Conservation (phyloP, 805 yeast species). For the Kuraishia borneana region DNA sequence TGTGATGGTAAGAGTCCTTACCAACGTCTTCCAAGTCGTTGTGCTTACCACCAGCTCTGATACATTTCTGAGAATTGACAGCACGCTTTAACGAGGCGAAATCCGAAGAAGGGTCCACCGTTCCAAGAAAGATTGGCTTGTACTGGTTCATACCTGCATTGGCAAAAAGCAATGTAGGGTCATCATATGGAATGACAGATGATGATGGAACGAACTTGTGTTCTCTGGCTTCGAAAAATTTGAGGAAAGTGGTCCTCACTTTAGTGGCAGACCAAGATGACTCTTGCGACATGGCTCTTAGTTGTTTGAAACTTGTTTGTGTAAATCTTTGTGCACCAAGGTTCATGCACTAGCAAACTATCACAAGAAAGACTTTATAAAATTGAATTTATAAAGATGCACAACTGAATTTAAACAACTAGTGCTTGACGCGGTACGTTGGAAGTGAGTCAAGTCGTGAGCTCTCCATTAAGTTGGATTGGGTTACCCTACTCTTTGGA, state of each 20-base stretch:
- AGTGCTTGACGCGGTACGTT: too few species aligned
- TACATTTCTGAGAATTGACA: conserved; percentile 93
- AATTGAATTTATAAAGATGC: too few species aligned
- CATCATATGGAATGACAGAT: conserved; percentile 95
- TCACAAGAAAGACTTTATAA: too few species aligned
- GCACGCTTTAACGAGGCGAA: conserved; percentile 81
- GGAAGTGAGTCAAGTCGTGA: too few species aligned
- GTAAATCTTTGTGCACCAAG: too few species aligned
- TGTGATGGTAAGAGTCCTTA: conserved; percentile 94
- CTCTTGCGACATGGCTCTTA: too few species aligned
- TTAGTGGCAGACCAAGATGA: conserved; percentile 37
- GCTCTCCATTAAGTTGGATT: too few species aligned
- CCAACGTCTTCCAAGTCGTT: conserved; percentile 98
- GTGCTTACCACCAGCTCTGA: conserved; percentile 99
- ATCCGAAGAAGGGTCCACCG: conserved; percentile 90
- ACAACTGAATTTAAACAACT: too few species aligned
- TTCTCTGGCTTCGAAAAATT: conserved; percentile 54
- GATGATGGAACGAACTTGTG: conserved; percentile 89
- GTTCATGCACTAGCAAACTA: too few species aligned
- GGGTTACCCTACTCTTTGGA: too few species aligned
- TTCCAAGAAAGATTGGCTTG: conserved; percentile 94
- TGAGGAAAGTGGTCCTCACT: conserved; percentile 72
- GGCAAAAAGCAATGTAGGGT: conserved; percentile 92
- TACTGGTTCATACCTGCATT: conserved; percentile 99
- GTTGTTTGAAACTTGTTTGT: too few species aligned